These are phyloP conservation scores for Kazachstania africana DNA, from an alignment of 805 yeast genomes.

Conservation along the genomic window DNA sequence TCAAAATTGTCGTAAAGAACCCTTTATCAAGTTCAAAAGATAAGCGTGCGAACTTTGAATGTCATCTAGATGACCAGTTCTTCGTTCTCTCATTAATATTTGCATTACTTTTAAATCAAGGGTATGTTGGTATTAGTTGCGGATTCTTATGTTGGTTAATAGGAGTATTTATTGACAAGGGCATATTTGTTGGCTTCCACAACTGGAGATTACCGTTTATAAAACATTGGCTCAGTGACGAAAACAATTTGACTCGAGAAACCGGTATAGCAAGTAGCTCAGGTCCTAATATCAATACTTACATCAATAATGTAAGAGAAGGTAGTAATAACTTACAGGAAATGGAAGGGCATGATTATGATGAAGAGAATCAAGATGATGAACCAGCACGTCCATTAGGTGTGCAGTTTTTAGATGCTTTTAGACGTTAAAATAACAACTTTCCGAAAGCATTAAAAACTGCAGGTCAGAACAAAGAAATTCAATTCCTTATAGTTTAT, in stretches of 20 bases:
- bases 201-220: conserved; percentile 25
- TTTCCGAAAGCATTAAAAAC: no score
- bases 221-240: conserved; percentile 13
- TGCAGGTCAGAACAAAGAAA: no score
- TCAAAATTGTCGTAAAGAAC: conserved; percentile 26
- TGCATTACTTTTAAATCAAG: conserved; percentile 35
- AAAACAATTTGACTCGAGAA: conserved; percentile 10
- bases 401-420: conserved; percentile 48
- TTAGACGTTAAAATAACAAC: conserved; percentile 33
- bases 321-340: not conserved
- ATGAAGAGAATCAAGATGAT: conserved; percentile 34
- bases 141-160: conserved; percentile 33
- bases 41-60: conserved; percentile 9
- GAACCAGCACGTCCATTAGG: conserved; percentile 54
- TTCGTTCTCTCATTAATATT: conserved; percentile 22
- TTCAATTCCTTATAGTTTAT: no score
- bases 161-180: conserved; percentile 33
- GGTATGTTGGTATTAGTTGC: conserved; percentile 27
- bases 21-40: conserved; percentile 10
- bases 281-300: conserved; percentile 1
- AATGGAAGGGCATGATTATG: conserved; percentile 1
- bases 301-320: not conserved
- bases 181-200: conserved; percentile 32
- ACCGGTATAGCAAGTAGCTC: conserved; percentile 5
- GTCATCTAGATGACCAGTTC: conserved; percentile 27